phyloP scores from a whole-genome alignment of 495 filamentous ascomycete species.

The Apodospora peruviana region DNA sequence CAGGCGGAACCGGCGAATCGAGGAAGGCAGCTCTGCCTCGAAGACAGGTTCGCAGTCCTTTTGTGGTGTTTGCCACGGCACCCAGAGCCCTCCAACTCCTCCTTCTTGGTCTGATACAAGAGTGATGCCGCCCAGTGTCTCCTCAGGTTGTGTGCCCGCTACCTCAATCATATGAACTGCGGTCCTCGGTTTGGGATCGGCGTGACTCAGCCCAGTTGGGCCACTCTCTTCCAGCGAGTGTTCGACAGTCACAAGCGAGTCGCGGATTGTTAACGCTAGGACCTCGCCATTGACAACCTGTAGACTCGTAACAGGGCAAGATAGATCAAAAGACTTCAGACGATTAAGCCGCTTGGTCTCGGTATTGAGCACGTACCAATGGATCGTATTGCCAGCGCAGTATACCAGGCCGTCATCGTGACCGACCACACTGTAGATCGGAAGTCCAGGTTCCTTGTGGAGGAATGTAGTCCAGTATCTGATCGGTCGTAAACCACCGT shows the following conservation, averaged over 20 bases:
- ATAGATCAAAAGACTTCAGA: constrained; percentile 30
- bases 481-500: constrained; percentile 18
- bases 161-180: constrained; percentile 35
- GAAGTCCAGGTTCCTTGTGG: constrained; percentile 28
- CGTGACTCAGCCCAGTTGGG: constrained; percentile 24
- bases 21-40: constrained; percentile 42
- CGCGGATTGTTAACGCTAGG: constrained; percentile 34
- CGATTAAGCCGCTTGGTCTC: constrained; percentile 37
- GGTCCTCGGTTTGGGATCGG: constrained; percentile 31
- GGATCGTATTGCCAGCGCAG: constrained; percentile 33
- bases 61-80: constrained; percentile 30
- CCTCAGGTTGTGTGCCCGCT: constrained; percentile 14
- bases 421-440: constrained; percentile 37
- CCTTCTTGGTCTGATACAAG: constrained; percentile 43
- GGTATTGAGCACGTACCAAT: constrained; percentile 42
- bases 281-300: constrained; percentile 34
- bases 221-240: constrained; percentile 14
- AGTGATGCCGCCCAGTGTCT: constrained; percentile 23
- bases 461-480: constrained; percentile 41
- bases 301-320: constrained; percentile 39
- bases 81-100: constrained; percentile 47
- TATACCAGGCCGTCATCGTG: constrained; percentile 41
- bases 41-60: constrained; percentile 43
- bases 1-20: constrained; percentile 44
- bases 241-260: constrained; percentile 44